Base-by-base conservation (phyloP, 2,329 filamentous ascomycete genomes). In the Cercospora sesami region DNA sequence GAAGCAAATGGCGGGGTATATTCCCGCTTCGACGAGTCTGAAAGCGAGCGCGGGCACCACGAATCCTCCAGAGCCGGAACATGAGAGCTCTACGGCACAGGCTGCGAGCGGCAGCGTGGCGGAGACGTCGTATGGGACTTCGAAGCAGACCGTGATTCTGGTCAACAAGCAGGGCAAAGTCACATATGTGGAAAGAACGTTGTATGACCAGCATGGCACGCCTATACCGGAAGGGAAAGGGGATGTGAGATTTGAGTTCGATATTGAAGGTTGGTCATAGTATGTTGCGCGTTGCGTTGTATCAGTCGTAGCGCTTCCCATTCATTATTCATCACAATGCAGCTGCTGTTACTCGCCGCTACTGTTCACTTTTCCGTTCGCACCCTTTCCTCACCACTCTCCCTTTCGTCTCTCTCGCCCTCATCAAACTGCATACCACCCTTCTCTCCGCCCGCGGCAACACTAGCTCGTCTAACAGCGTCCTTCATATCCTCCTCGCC, bases 61-160 rank as follows among this genome's bases (percentile, higher is more conserved):
- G 6, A 65, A 70, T 51, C 62, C 71, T 12, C 62, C 70, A 12
- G 67, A 36, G 12, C 33, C 78, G 39, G 73, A 76, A n/a, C 30
- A 39, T 5, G 39, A 70, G n/a, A 68, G 8, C 21, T 28, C 45
- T n/a, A 31, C 61, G 21, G 14, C 26, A 3, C 18, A 53, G 7
- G n/a, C 36, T 30, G 39, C 39, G n/a, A 62, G 51, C 30, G 61
- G 51, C 18, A 55, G 10, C 8, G 48, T 64, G 4, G 62, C 68
- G 9, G 55, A 72, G 5, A 86, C 85, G 0, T 78, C 84, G 7
- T 90, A 90, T 74, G 88, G 88, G 0, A 90, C 88, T 2, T 86
- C 89, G 75, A 88, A 87, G 77, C 87, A 90, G 75, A 88, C 86
- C 1, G 79, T 90, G 7, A 80, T 90, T 2, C 77, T 90, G 14